Evolutionary conservation across 108 stramenopile species (phyloP).

Genomic region (Nannochloropsis oceanica): DNA sequence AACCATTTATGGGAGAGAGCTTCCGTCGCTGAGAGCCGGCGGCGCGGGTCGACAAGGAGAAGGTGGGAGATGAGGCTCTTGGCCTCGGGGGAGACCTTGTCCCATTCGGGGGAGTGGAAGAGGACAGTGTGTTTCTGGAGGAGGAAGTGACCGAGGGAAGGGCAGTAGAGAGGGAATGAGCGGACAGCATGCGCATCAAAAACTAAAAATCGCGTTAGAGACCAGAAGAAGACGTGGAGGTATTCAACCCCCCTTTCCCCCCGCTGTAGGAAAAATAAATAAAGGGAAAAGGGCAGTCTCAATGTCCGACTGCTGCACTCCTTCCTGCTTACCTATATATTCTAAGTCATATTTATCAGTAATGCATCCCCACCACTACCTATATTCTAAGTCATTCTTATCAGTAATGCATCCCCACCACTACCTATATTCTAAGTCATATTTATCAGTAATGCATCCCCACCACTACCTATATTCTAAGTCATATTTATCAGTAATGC

Average conservation of each 20-base stretch:
- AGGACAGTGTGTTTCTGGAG: conserved; percentile 17
- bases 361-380: too few relatives aligned
- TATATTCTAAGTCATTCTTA: too few relatives aligned
- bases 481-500: background rate
- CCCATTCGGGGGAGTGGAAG: conserved; percentile 44
- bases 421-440: too few relatives aligned
- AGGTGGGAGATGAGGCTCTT: conserved; percentile 37
- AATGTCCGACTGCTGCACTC: background rate
- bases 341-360: too few relatives aligned
- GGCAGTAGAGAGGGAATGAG: background rate
- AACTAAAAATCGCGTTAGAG: too few relatives aligned
- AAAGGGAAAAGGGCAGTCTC: background rate
- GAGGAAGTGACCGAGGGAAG: background rate
- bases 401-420: too few relatives aligned
- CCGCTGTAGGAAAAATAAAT: conserved; percentile 4
- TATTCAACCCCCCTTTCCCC: too few relatives aligned
- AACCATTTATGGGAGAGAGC: conserved; percentile 16
- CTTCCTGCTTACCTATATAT: background rate
- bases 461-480: too few relatives aligned
- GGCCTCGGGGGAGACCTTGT: conserved; percentile 26
- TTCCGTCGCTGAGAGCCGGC: conserved; percentile 20
- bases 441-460: background rate
- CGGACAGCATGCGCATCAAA: background rate
- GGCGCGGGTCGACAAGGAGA: conserved; percentile 13
- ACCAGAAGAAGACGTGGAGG: background rate